Base-by-base conservation (phyloP, 345 rosid genomes). In the Eucalyptus marginata region DNA sequence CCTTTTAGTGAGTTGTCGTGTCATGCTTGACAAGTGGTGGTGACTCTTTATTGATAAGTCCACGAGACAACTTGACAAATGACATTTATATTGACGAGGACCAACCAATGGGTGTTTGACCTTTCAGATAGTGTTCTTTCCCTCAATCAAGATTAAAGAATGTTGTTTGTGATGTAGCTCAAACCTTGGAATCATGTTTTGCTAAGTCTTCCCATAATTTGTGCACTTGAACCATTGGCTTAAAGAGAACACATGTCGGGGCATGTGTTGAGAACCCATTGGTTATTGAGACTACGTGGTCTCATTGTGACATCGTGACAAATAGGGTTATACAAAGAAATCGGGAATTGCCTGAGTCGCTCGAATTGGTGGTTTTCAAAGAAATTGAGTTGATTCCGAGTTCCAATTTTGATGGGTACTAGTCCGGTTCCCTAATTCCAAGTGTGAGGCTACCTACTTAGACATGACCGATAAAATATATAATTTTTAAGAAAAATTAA, bases 291-390 rank as follows among this genome's bases (percentile, higher is more conserved):
- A 56, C 13, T 29, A 9, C 3, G 5, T 56, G 27, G 8, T 56
- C 62, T 56, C 62, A 20, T 54, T 54, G 20, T 20, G 59, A 20
- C 13, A 4, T 56, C 62, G 22, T 10, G 58, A 18, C 25, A 52
- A 20, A 52, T 18, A 52, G 5, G 58, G 25, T 52, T 52, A 20
- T 52, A 10, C 25, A 52, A 20, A 52, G 2, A 20, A 52, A 52
- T 52, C 0, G 4, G 2, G 2, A 0, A 52, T 52, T 8, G 25
- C 58, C 2, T 0, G 5, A 52, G 2, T 52, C 1, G 1, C 4
- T 52, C 58, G 18, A 52, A 20, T 52, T 1, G 0, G 5, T 20
- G 2, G 10, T 52, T 52, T 8, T 10, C 1, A 52, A 20, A 52
- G 58, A 52, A 52, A 20, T 1, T 2, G 0, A 52, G 25, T 1